Percentiles rank a stretch among this genome's conserved stretches.
Evolutionary conservation across 1,284 basidiomycete species (phyloP).

Genomic region (Sanguinoderma infundibulare): DNA sequence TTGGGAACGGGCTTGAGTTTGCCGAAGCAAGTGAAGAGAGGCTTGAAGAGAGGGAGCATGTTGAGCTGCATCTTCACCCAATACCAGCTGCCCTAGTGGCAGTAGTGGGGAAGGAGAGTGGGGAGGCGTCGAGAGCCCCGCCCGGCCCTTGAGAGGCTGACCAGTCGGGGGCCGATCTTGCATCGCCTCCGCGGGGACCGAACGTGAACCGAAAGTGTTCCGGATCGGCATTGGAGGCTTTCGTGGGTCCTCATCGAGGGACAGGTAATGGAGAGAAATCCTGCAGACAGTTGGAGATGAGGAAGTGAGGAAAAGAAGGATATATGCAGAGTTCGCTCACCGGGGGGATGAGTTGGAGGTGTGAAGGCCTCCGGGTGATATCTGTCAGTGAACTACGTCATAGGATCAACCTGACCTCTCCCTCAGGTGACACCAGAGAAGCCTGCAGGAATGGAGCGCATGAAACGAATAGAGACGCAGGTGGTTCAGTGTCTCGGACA

Average conservation of each 20-base stretch:
- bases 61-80: neutral
- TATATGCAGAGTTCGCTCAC: neutral
- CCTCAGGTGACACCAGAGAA: neutral
- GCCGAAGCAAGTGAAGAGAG: neutral
- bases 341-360: neutral
- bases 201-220: neutral
- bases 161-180: no score
- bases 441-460: neutral
- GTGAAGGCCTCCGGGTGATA: neutral
- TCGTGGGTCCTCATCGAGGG: neutral
- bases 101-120: neutral
- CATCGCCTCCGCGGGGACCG: conserved; percentile 1
- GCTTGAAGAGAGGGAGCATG: neutral
- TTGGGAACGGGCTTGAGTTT: no score
- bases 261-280: neutral
- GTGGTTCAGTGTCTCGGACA: no score
- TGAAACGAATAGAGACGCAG: no score
- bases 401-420: no score
- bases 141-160: neutral
- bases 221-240: neutral
- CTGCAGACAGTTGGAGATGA: neutral
- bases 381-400: neutral
- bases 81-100: neutral
- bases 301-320: neutral
- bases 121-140: neutral